Conservation (phyloP, 2,329 filamentous ascomycete genomes). For the Hypoxylon sp. region DNA sequence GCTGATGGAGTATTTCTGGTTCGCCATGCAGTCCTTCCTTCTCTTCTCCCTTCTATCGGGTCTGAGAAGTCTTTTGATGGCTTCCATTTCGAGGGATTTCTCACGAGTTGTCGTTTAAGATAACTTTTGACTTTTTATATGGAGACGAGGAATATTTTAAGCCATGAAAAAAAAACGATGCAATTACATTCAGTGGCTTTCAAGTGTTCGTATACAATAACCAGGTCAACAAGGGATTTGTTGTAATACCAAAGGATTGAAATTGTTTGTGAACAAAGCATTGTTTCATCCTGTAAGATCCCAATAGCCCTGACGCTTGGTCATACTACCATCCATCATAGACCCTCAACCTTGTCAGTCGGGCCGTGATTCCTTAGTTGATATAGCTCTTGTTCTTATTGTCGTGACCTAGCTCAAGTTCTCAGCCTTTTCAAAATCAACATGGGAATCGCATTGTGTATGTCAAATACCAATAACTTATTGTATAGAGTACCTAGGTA, state of each 20-base stretch:
- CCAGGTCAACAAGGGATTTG: constrained; percentile 1
- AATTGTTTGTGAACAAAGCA: background rate
- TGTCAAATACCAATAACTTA: background rate
- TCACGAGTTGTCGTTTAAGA: background rate
- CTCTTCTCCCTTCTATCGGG: constrained; percentile 25
- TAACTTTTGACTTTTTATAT: background rate
- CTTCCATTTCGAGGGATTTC: constrained; percentile 31
- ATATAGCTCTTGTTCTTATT: background rate
- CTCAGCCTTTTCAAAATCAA: background rate
- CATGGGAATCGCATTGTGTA: background rate
- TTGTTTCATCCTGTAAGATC: background rate
- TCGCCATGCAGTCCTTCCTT: constrained; percentile 5
- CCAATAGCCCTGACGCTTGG: too few species aligned
- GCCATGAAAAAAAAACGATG: background rate
- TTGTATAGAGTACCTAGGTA: background rate
- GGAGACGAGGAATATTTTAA: background rate
- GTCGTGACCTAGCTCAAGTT: background rate
- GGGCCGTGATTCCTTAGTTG: background rate
- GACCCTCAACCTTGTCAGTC: background rate
- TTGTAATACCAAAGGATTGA: background rate
- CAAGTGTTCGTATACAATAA: background rate
- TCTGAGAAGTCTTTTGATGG: constrained; percentile 25
- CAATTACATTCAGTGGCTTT: background rate
- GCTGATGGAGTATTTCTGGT: constrained; percentile 11
- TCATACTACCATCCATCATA: background rate